Conservation (phyloP, 768 basidiomycete species). For the Clavulina sp. region DNA sequence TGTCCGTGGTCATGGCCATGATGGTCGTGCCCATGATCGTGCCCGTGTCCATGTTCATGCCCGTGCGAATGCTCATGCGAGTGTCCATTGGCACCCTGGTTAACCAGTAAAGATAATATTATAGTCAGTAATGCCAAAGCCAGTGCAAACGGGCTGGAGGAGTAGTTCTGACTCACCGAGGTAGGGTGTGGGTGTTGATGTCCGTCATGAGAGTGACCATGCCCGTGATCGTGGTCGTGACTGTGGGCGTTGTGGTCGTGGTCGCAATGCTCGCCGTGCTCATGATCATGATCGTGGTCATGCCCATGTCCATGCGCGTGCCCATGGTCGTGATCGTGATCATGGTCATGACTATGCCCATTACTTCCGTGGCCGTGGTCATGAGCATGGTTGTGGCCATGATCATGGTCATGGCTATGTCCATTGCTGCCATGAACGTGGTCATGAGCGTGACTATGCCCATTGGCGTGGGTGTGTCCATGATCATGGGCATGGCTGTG, state of each 20-base stretch:
- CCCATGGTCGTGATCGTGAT: constrained; percentile 15
- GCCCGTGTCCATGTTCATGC: too few relatives aligned
- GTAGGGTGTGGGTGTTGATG: constrained; percentile 12
- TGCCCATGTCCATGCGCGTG: constrained; percentile 15
- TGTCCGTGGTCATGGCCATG: too few relatives aligned
- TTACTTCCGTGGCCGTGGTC: constrained; percentile 11
- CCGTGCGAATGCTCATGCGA: constrained; percentile 7
- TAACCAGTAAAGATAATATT: neutral
- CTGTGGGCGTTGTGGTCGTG: constrained; percentile 6
- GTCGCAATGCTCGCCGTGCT: constrained; percentile 2
- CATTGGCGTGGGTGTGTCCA: constrained; percentile 16
- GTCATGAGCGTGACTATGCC: constrained; percentile 12
- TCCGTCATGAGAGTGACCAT: constrained; percentile 12
- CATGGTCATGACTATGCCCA: constrained; percentile 18
- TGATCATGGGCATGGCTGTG: constrained; percentile 16
- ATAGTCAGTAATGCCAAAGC: neutral
- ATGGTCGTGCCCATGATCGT: too few relatives aligned
- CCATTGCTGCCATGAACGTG: constrained; percentile 3
- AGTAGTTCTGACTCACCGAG: constrained; percentile 2
- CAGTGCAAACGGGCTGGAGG: neutral
- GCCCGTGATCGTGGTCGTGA: constrained; percentile 8
- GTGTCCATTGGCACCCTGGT: constrained; percentile 1
- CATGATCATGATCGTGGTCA: constrained; percentile 12
- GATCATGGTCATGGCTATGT: constrained; percentile 4
- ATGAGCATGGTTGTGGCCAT: constrained; percentile 8